Evolutionary conservation across 192 early-diverging fungal species (phyloP), one percentile per base, ranked within the genome.

Genomic region (Podila clonocystis): DNA sequence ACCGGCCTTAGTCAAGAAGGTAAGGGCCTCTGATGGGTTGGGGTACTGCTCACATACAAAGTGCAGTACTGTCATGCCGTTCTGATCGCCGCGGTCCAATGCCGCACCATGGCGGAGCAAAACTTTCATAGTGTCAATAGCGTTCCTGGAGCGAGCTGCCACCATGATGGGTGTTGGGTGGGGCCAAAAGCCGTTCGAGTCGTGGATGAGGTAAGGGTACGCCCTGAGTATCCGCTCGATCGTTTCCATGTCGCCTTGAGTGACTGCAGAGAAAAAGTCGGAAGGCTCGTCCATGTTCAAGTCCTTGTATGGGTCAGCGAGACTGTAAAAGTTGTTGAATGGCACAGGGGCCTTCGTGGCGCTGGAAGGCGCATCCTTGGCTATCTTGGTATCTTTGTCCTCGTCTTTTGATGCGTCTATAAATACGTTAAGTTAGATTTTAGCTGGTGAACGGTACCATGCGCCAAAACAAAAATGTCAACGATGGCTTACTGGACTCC

Each of bases 321-420:
- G 77, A 61, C 77, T 80, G 57, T 80, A 80, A 65, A 80, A 80
- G 62, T 80, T 80, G 67, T 80, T 70, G 24, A 80, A 80, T 45
- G 72, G 70, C 48, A 73, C 36, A 1, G 62, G 70, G 5, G 71
- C 65, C 22, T 72, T 72, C 19, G 20, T 30, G 22, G 38, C 24
- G 19, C 30, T 17, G 3, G 63, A 64, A 49, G 31, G 29, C 41
- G 41, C 13, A 45, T 45, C 41, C 41, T 45, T 13, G 33, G n/a
- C 19, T 8, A 1, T 65, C 45, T 15, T 24, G 48, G 2, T 50
- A 19, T 28, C 15, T 15, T 50, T 48, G 41, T 41, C 17, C 9
- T 50, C 45, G 38, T 67, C 75, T 49, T 71, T 78, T 30, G 58
- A 68, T 19, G 22, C 26, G 3, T 12, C 45, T 17, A 45, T 15